Evolutionary conservation across 371 early-diverging fungal species (phyloP), one percentile per base, ranked within the genome.

Genomic region (Parasitella parasitica): DNA sequence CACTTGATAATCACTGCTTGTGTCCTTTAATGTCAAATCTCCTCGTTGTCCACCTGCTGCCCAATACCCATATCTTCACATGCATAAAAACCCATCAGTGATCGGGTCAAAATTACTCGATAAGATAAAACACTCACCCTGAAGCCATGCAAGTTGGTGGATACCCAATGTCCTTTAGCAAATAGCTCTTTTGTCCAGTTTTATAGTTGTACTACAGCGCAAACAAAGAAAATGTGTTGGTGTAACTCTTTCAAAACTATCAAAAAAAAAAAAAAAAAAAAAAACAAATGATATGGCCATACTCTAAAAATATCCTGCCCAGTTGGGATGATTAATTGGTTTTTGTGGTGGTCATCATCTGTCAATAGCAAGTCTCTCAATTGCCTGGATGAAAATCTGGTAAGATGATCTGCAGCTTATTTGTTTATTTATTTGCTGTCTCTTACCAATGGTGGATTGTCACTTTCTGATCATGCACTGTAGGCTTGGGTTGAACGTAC

Each of bases 41-140:
- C 91, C 89, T 49, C 93, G 82, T 63, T 93, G 94, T 2, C 98
- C 97, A 4, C 96, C 98, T 3, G 91, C 94, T 0, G 94, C 96
- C 32, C 95, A 77, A 63, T 90, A 94, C 0, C 94, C 94, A 64
- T 69, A 76, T 6, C 89, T 88, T 63, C 22, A 54, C 30, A 55
- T n/a, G n/a, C n/a, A 43, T 15, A 30, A 43, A 18, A 16, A 20
- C 46, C 20, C 34, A 6, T 27, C 4, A 35, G 20, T 18, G 34
- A 34, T n/a, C 43, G 12, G 43, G 22, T 43, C 43, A 43, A 22
- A 18, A 22, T 22, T 9, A 41, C 2, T 6, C 4, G 3, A 18
- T 8, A 16, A 20, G 12, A 32, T 16, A 43, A 35, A 48, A 15
- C 6, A 43, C 22, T 67, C 76, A 84, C 87, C 85, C 89, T 6